Conservation (phyloP, 2,329 filamentous ascomycete genomes). For the Phialocephala subalpina region DNA sequence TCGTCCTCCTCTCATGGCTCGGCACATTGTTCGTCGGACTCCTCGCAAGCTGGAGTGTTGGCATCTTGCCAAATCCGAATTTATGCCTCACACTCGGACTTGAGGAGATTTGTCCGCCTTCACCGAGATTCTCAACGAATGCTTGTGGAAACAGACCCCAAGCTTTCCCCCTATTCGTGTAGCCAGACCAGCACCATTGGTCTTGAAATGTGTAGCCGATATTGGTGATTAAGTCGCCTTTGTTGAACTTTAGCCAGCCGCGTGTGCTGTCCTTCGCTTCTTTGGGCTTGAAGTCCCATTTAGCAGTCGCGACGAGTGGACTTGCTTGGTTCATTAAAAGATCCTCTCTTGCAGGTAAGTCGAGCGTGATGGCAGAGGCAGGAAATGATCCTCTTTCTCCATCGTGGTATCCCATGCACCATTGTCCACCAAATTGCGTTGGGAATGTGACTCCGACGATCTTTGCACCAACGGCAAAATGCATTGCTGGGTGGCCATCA, state of each 20-base stretch:
- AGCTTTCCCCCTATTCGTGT: conserved; percentile 39
- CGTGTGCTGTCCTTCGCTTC: conserved; percentile 36
- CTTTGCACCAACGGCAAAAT: conserved; percentile 41
- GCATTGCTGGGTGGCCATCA: conserved; percentile 37
- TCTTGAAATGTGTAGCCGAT: conserved; percentile 41
- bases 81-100: conserved; percentile 3
- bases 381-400: conserved; percentile 41
- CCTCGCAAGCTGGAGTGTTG: neutral
- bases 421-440: conserved; percentile 37
- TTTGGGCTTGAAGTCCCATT: conserved; percentile 45
- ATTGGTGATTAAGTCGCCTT: conserved; percentile 40
- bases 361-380: conserved; percentile 33
- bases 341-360: conserved; percentile 38
- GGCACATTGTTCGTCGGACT: neutral
- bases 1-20: neutral
- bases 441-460: conserved; percentile 44
- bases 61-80: neutral
- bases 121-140: conserved; percentile 37
- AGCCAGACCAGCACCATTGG: conserved; percentile 44
- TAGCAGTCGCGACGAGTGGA: conserved; percentile 36
- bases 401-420: conserved; percentile 44
- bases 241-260: conserved; percentile 42
- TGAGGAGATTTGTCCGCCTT: conserved; percentile 1
- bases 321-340: conserved; percentile 39
- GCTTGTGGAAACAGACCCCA: conserved; percentile 42